Evolutionary conservation across 345 rosid genomes (phyloP).

Genomic region (Salix dunnii): DNA sequence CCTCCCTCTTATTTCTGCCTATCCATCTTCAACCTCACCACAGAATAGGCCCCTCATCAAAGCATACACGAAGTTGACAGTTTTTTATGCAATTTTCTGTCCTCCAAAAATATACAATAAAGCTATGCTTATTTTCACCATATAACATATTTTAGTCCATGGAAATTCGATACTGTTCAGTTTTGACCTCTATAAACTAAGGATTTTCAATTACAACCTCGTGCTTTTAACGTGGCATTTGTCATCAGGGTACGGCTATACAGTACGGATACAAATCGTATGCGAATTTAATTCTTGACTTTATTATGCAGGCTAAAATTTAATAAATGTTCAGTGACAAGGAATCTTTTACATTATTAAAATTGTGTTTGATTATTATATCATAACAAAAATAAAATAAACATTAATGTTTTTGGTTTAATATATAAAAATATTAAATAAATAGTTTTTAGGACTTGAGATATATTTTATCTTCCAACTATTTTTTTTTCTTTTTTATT

Average conservation of each 20-base stretch:
- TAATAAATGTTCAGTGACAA: too few species aligned
- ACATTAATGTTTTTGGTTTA: too few species aligned
- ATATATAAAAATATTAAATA: too few species aligned
- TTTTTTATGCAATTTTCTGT: slow-evolving; percentile 2
- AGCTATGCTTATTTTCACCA: too few species aligned
- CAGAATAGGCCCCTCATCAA: slow-evolving; percentile 12
- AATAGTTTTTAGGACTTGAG: too few species aligned
- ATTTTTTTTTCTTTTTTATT: too few species aligned
- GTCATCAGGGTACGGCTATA: background rate
- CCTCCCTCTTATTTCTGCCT: slow-evolving; percentile 20
- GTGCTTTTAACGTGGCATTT: background rate
- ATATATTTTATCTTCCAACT: too few species aligned
- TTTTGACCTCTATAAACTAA: background rate
- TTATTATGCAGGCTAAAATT: background rate
- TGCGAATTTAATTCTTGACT: background rate
- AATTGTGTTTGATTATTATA: too few species aligned
- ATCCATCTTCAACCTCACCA: slow-evolving; percentile 22
- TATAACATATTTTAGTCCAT: background rate
- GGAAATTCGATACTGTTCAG: background rate
- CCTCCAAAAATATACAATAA: background rate
- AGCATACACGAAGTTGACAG: slow-evolving; percentile 24
- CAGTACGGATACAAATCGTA: background rate
- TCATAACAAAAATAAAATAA: too few species aligned
- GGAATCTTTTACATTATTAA: too few species aligned
- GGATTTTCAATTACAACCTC: background rate